These are phyloP conservation scores for Plasmodium berghei DNA, from an alignment of 169 alveolate species.

Conservation along the genomic window DNA sequence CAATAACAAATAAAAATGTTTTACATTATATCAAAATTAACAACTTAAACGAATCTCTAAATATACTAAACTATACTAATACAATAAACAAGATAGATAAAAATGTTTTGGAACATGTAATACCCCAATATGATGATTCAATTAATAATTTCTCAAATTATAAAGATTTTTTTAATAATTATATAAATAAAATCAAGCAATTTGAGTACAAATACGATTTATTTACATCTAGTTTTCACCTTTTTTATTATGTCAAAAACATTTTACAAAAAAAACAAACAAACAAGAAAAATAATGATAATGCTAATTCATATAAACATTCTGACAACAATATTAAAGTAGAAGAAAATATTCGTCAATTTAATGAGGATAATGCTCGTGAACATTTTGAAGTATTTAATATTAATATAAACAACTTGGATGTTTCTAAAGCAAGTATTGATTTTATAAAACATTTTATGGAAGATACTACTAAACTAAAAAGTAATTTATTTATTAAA, in stretches of 20 bases:
- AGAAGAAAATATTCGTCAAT: background rate
- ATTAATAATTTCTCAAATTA: conserved; percentile 18
- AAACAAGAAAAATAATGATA: conserved; percentile 6
- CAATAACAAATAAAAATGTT: background rate
- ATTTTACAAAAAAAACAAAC: background rate
- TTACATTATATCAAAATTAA: conserved; percentile 37
- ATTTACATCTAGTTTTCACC: conserved; percentile 74
- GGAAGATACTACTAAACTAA: conserved; percentile 74
- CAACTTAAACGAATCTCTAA: conserved; percentile 48
- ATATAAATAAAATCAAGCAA: conserved; percentile 39
- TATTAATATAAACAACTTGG: conserved; percentile 9
- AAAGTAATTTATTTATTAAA: conserved; percentile 71
- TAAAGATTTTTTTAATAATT: conserved; percentile 50
- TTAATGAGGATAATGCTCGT: background rate
- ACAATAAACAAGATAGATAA: conserved; percentile 55
- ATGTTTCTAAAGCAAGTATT: conserved; percentile 26
- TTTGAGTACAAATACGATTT: conserved; percentile 69
- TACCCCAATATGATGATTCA: conserved; percentile 48
- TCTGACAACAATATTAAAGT: background rate
- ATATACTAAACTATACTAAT: conserved; percentile 37
- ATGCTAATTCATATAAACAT: background rate
- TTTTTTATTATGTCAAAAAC: conserved; percentile 63
- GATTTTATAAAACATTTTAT: conserved; percentile 54
- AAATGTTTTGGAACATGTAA: conserved; percentile 32
- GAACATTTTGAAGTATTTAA: background rate